These are phyloP conservation scores for Suillus variegatus DNA, from an alignment of 768 basidiomycete species.

Conservation along the genomic window DNA sequence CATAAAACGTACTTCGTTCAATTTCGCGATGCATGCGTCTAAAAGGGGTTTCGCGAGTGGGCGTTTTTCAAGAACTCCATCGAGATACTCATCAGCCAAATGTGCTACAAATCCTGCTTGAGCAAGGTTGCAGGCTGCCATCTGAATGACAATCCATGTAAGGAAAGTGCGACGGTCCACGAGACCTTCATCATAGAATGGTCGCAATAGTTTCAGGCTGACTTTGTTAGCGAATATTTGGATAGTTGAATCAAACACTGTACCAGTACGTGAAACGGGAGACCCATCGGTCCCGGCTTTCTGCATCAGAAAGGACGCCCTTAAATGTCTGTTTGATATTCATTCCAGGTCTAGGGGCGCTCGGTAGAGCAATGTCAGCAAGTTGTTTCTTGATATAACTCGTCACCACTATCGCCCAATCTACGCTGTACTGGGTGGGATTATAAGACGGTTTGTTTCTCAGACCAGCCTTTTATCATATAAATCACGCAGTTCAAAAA, in stretches of 20 bases:
- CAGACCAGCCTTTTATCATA: conserved; percentile 56
- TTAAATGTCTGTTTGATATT: conserved; percentile 87
- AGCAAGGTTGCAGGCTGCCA: conserved; percentile 76
- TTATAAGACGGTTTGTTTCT: conserved; percentile 81
- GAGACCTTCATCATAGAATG: conserved; percentile 79
- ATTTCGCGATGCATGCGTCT: conserved; percentile 67
- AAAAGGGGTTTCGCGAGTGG: conserved; percentile 68
- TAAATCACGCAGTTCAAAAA: conserved; percentile 5
- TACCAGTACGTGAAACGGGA: conserved; percentile 81
- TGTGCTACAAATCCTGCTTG: conserved; percentile 77
- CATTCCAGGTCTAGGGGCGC: conserved; percentile 70
- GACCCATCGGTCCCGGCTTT: conserved; percentile 74
- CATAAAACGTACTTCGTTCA: conserved; percentile 54
- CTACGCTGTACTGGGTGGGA: conserved; percentile 79
- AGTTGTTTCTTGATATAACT: conserved; percentile 84
- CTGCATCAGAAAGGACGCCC: conserved; percentile 71
- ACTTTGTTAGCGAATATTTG: conserved; percentile 5
- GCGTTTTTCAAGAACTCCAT: conserved; percentile 66
- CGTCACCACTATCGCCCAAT: conserved; percentile 83
- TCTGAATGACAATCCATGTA: conserved; percentile 77
- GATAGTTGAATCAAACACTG: not conserved
- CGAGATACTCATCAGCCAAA: conserved; percentile 79
- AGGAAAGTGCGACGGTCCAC: conserved; percentile 80
- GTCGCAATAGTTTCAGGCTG: conserved; percentile 70
- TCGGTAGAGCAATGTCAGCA: conserved; percentile 75